Evolutionary conservation across 768 basidiomycete genomes (phyloP), one percentile per base, ranked within the genome.

Genomic region (Serendipita sp.): DNA sequence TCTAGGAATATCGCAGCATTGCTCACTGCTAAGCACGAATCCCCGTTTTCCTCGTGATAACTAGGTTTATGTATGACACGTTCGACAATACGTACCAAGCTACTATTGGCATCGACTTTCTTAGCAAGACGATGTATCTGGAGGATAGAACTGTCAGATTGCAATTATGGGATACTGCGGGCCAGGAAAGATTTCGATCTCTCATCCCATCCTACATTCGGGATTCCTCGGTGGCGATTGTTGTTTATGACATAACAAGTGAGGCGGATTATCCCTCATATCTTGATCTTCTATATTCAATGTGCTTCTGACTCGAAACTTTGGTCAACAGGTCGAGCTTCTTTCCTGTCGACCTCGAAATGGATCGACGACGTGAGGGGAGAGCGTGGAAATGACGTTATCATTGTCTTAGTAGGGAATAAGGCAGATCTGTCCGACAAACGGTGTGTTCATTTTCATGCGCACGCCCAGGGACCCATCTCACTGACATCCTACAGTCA

Each of bases 281-380:
- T 38, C 13, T 47, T 47, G 23, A 60, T 67, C 35, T 41, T 54
- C 51, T 34, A 34, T 30, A 16, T 13, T 7, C 7, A 41, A 65
- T 23, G 54, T n/a, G 10, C n/a, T 5, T 51, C 30, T 51, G 48
- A 60, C 56, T 52, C 48, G 7, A 52, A 23, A 16, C 5, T 32
- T 52, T 28, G 56, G 28, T 23, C 35, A 16, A 13, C 36, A 98
- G 95, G 92, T 76, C 89, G 95, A 52, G 88, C 89, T 70, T 97
- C 95, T n/a, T 99, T 98, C 82, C 75, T 95, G 68, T 98, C 96
- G 65, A 99, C 96, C 16, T 83, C 90, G 18, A 99, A 98, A 76
- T 99, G 96, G 96, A 93, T 99, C 77, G 96, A 99, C 74, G 96
- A 99, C 70, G 96, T 99, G 34, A 83, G 94, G 65, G 94, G 93